These are phyloP conservation scores for Alternaria triticina DNA, from an alignment of 2,329 filamentous ascomycete genomes.

Conservation along the genomic window DNA sequence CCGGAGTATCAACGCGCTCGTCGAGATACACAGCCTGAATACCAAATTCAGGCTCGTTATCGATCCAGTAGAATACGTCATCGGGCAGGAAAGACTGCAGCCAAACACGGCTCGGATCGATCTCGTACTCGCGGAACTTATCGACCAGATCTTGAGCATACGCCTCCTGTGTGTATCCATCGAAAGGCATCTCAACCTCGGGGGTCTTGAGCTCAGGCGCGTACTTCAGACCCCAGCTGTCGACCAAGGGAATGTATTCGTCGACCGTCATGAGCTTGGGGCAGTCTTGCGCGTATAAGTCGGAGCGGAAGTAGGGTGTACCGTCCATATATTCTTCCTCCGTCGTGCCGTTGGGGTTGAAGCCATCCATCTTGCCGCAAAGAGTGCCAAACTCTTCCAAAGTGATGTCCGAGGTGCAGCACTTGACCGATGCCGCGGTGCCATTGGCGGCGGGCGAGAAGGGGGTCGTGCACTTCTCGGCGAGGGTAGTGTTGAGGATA, in stretches of 20 bases:
- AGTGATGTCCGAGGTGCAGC: slow-evolving; percentile 76
- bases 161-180: slow-evolving; percentile 68
- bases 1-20: slow-evolving; percentile 59
- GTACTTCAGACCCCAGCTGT: slow-evolving; percentile 64
- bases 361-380: slow-evolving; percentile 67
- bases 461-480: slow-evolving; percentile 45
- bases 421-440: slow-evolving; percentile 64
- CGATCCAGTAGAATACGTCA: slow-evolving; percentile 72
- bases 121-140: slow-evolving; percentile 48
- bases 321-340: slow-evolving; percentile 64
- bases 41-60: slow-evolving; percentile 65
- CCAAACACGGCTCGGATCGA: slow-evolving; percentile 52
- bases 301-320: slow-evolving; percentile 67
- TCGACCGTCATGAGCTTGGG: slow-evolving; percentile 66
- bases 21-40: slow-evolving; percentile 70
- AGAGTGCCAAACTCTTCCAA: slow-evolving; percentile 70
- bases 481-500: slow-evolving; percentile 46
- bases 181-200: slow-evolving; percentile 73
- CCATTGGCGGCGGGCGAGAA: slow-evolving; percentile 43
- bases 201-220: slow-evolving; percentile 63
- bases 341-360: slow-evolving; percentile 69
- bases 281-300: slow-evolving; percentile 67
- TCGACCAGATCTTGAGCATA: slow-evolving; percentile 68
- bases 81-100: slow-evolving; percentile 70
- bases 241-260: slow-evolving; percentile 67